Conservation (phyloP, 805 yeast genomes). For the Monosporozyma siamensis region DNA sequence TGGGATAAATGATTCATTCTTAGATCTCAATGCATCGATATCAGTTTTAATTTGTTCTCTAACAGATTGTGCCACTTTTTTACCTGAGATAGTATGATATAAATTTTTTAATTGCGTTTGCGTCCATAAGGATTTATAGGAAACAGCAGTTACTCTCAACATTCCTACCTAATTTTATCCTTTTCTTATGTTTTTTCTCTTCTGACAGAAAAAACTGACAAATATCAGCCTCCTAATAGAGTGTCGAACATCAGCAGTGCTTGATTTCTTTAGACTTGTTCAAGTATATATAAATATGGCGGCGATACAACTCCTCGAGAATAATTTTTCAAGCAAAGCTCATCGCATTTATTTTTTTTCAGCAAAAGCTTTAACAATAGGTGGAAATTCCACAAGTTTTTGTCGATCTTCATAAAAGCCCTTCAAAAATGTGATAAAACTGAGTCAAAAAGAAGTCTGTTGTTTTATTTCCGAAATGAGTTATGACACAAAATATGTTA, state of each 20-base stretch:
- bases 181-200: neutral
- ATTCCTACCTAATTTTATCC: no score
- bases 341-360: neutral
- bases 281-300: neutral
- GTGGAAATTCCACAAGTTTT: no score
- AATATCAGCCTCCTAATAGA: no score
- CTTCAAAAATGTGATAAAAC: no score
- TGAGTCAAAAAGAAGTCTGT: no score
- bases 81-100: slow-evolving; percentile 39
- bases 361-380: neutral
- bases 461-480: no score
- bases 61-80: slow-evolving; percentile 36
- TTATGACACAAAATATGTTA: no score
- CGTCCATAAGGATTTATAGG: neutral
- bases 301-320: neutral
- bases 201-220: neutral
- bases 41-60: slow-evolving; percentile 35
- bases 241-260: no score
- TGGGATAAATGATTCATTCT: slow-evolving; percentile 52
- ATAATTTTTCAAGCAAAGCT: neutral
- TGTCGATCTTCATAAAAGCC: no score
- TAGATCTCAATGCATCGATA: slow-evolving; percentile 26
- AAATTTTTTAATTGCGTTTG: neutral
- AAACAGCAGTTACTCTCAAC: neutral
- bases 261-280: no score